These are phyloP conservation scores for Houttuynia cordata DNA, from an alignment of 164 flowering plant species.

Conservation along the genomic window DNA sequence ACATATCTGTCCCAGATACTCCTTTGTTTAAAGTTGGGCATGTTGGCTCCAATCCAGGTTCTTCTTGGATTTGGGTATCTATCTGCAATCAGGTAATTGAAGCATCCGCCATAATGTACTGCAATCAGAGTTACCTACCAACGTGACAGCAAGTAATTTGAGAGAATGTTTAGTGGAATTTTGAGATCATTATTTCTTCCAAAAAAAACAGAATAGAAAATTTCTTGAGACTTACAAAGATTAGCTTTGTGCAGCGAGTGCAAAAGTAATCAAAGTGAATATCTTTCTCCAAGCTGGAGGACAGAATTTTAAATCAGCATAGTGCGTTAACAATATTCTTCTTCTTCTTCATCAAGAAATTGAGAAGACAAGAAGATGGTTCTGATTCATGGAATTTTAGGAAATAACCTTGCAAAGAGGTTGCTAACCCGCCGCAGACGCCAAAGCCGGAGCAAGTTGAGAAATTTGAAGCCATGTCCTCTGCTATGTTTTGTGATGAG, in stretches of 20 bases:
- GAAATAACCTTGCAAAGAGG: conserved; percentile 72
- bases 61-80: conserved; percentile 69
- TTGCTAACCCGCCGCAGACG: conserved; percentile 93
- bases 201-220: too few relatives aligned
- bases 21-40: conserved; percentile 67
- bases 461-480: conserved; percentile 49
- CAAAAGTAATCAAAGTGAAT: conserved; percentile 92
- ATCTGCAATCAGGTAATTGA: conserved; percentile 83
- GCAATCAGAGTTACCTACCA: conserved; percentile 82
- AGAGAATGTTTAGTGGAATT: neutral
- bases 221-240: conserved; percentile 42
- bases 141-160: neutral
- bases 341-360: conserved; percentile 2
- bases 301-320: conserved; percentile 12
- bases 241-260: conserved; percentile 84
- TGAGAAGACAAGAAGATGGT: conserved; percentile 8
- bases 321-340: conserved; percentile 10
- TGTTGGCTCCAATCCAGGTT: conserved; percentile 95
- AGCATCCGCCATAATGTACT: conserved; percentile 92
- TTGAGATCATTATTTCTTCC: too few relatives aligned
- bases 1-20: conserved; percentile 77
- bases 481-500: conserved; percentile 43
- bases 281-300: conserved; percentile 86
- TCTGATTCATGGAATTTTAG: conserved; percentile 3
- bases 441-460: conserved; percentile 92